Evolutionary conservation across 352 stramenopile species (phyloP).

Genomic region (Pythium utonaiense): DNA sequence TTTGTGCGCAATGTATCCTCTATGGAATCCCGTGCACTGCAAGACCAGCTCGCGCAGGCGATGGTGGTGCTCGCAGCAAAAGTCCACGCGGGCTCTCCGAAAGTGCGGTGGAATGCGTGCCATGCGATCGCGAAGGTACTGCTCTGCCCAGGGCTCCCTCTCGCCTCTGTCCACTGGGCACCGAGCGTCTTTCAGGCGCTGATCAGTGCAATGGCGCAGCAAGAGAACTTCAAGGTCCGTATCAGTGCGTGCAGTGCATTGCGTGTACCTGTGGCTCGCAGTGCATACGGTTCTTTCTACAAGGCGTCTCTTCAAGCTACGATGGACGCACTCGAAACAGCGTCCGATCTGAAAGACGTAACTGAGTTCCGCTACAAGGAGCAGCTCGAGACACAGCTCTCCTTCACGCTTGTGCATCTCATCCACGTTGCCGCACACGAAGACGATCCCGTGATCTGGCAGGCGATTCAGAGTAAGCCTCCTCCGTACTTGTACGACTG

Average conservation of each 20-base stretch:
- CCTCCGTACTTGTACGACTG: slow-evolving; percentile 84
- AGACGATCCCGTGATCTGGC: slow-evolving; percentile 66
- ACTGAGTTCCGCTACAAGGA: slow-evolving; percentile 90
- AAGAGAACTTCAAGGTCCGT: slow-evolving; percentile 89
- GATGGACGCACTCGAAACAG: slow-evolving; percentile 78
- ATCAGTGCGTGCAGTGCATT: slow-evolving; percentile 81
- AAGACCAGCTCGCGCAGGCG: slow-evolving; percentile 59
- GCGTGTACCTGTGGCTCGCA: slow-evolving; percentile 62
- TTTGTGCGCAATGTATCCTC: slow-evolving; percentile 38
- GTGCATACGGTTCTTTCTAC: slow-evolving; percentile 74
- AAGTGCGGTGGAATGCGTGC: slow-evolving; percentile 86
- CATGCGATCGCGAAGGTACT: slow-evolving; percentile 87
- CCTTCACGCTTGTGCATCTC: slow-evolving; percentile 82
- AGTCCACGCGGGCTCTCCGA: slow-evolving; percentile 75
- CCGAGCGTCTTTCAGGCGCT: slow-evolving; percentile 74
- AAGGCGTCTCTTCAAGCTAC: slow-evolving; percentile 52
- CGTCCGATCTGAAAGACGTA: slow-evolving; percentile 82
- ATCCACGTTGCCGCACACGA: slow-evolving; percentile 73
- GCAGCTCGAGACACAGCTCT: slow-evolving; percentile 83
- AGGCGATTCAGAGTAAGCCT: slow-evolving; percentile 62
- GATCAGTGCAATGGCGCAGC: slow-evolving; percentile 70
- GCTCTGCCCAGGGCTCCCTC: slow-evolving; percentile 67
- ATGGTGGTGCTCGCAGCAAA: slow-evolving; percentile 72
- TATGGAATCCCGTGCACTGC: slow-evolving; percentile 32
- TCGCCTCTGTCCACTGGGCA: slow-evolving; percentile 75